A percentile compares a stretch with the other conserved stretches of the same genome.
Conservation (phyloP, 495 filamentous ascomycete genomes). For the Pseudevernia furfuracea region DNA sequence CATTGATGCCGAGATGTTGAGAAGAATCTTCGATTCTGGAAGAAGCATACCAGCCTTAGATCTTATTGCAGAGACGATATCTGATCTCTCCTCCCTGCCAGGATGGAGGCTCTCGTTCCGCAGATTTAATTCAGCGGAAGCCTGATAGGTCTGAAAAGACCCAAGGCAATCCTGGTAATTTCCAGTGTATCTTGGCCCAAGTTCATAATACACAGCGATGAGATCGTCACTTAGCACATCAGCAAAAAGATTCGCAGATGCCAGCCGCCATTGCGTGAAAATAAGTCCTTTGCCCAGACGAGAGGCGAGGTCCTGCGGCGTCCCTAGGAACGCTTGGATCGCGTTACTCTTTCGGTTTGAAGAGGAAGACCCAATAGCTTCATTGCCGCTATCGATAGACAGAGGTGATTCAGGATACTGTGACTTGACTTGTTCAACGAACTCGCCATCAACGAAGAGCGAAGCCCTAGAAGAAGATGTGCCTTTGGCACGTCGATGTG, state of each 20-base stretch:
- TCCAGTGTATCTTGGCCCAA: constrained; percentile 84
- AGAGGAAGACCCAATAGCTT: constrained; percentile 51
- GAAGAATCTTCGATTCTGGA: constrained; percentile 71
- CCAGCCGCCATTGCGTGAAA: constrained; percentile 76
- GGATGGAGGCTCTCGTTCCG: constrained; percentile 88
- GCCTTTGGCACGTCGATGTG: constrained; percentile 70
- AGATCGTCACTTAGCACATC: constrained; percentile 87
- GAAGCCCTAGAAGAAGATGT: constrained; percentile 73
- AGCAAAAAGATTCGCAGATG: constrained; percentile 79
- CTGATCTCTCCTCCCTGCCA: constrained; percentile 84
- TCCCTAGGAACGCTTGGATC: constrained; percentile 88
- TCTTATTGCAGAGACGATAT: constrained; percentile 81
- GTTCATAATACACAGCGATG: constrained; percentile 78
- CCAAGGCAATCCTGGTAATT: constrained; percentile 96
- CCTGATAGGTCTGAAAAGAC: constrained; percentile 92
- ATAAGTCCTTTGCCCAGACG: constrained; percentile 70
- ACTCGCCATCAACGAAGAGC: constrained; percentile 87
- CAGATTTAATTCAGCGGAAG: constrained; percentile 84
- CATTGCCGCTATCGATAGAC: constrained; percentile 47
- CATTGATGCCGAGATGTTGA: constrained; percentile 73
- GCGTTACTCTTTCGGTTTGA: constrained; percentile 50
- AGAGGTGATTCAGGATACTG: constrained; percentile 72
- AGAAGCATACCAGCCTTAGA: constrained; percentile 72
- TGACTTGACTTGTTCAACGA: constrained; percentile 83
- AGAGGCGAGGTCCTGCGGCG: constrained; percentile 81